Percentiles rank a stretch among this genome's conserved stretches.
phyloP scores from a whole-genome alignment of 2,329 filamentous ascomycete genomes.

The Chrysosphaeria jannelii region DNA sequence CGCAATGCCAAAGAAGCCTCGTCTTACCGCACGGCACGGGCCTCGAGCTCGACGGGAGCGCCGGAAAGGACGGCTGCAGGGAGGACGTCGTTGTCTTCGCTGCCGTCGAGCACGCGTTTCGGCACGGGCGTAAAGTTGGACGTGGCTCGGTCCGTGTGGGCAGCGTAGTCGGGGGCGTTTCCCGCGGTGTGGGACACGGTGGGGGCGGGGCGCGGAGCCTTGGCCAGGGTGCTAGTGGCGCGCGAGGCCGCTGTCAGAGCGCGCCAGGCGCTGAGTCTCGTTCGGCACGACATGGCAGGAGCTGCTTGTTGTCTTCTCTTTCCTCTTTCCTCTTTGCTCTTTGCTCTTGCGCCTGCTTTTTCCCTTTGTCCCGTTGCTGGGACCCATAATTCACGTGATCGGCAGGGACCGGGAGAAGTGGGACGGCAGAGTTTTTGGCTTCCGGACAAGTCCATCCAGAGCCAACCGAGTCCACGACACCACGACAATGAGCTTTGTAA shows the following conservation, averaged over 20 bases:
- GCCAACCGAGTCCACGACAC: too few species aligned
- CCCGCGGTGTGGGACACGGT: conserved; percentile 10
- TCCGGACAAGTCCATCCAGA: too few species aligned
- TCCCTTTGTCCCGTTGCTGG: conserved; percentile 4
- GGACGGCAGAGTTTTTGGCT: too few species aligned
- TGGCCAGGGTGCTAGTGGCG: conserved; percentile 12
- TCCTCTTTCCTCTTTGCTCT: conserved; percentile 6
- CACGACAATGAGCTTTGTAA: conserved; percentile 84
- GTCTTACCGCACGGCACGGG: conserved; percentile 74
- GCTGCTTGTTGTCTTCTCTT: too few species aligned
- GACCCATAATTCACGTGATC: too few species aligned
- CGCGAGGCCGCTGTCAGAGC: conserved; percentile 22
- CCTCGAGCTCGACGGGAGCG: conserved; percentile 79
- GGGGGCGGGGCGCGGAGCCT: conserved; percentile 8
- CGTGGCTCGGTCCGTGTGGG: conserved; percentile 59
- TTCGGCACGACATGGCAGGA: too few species aligned
- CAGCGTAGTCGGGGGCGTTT: conserved; percentile 57
- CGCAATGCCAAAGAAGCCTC: conserved; percentile 2
- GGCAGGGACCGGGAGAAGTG: too few species aligned
- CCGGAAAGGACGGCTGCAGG: conserved; percentile 72
- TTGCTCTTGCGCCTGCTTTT: conserved; percentile 4
- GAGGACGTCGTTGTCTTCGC: conserved; percentile 43
- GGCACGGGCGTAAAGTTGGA: conserved; percentile 81
- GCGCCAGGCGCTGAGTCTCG: too few species aligned
- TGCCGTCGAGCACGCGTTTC: conserved; percentile 69